phyloP scores from a whole-genome alignment of 1,284 basidiomycete species.

The Melanopsichium pennsylvanicum region DNA sequence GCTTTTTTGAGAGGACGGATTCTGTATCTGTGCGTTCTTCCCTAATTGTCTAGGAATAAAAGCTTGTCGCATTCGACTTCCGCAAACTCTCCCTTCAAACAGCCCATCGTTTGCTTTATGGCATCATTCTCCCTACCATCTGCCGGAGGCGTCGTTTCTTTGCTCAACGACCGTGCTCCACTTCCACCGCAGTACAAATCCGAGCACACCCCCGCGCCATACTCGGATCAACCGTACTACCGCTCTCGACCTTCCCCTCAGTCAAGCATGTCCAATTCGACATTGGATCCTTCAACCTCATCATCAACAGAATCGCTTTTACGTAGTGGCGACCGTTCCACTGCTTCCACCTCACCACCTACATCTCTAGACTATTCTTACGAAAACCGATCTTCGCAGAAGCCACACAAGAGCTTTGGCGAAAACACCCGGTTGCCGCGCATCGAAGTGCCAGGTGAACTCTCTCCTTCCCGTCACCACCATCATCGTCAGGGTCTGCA shows the following conservation, averaged over 20 bases:
- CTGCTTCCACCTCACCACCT: constrained; percentile 42
- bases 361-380: constrained; percentile 38
- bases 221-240: constrained; percentile 23
- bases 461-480: neutral
- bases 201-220: constrained; percentile 13
- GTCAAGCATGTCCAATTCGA: constrained; percentile 33
- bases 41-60: no score
- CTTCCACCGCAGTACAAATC: constrained; percentile 14
- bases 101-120: constrained; percentile 38
- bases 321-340: constrained; percentile 46
- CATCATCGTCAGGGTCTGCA: constrained; percentile 17
- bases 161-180: constrained; percentile 50
- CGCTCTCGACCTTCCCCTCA: constrained; percentile 18
- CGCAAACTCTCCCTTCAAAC: no score
- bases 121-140: constrained; percentile 44
- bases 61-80: constrained; percentile 6
- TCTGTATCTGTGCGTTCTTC: constrained; percentile 3
- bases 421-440: constrained; percentile 30
- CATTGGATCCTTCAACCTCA: constrained; percentile 32
- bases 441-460: constrained; percentile 34
- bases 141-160: constrained; percentile 51
- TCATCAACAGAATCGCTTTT: constrained; percentile 45
- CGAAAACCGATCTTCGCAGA: constrained; percentile 24
- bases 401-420: constrained; percentile 5
- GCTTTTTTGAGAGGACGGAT: constrained; percentile 22